Evolutionary conservation across 2,329 filamentous ascomycete genomes (phyloP), one percentile per base, ranked within the genome.

Genomic region (Elsinoe batatas): DNA sequence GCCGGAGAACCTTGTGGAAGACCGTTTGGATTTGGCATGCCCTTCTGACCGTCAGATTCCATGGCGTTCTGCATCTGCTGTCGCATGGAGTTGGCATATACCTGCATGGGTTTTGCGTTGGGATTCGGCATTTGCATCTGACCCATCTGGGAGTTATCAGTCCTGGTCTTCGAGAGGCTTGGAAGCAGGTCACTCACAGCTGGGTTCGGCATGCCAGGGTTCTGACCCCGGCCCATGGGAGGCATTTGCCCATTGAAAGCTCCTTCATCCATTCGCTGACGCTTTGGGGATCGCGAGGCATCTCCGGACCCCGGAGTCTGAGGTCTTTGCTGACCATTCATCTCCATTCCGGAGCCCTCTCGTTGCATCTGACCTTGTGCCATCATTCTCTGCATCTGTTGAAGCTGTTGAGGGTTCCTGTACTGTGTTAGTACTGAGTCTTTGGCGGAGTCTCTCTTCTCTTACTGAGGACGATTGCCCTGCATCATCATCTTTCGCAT

Each of bases 241-340:
- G 86, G 85, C 79, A 91, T 86, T 66, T 83, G 84, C 60, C 84
- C 83, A 67, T 88, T 88, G 71, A 88, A 89, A 8, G 79, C 78
- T 33, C 78, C 78, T 65, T 85, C 83, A 61, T 91, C 88, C 58
- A 95, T 80, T 57, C 91, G 87, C 57, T 84, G 88, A 65, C 91
- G 82, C 75, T 97, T 97, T 1, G 91, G 91, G 32, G 91, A 97
- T 3, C 90, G 89, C 22, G 88, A 90, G 65, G 93, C 93, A 54
- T 96, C 91, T 55, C 83, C 84, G 36, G 85, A 85, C 51, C 84
- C 83, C 6, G 91, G 91, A 33, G 91, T 95, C 57, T 85, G 83
- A 26, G 89, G 85, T 58, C 90, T 82, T 60, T 72, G 73, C 62
- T 85, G 83, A 58, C 86, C 87, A 71, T 85, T 88, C 70, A 86